Evolutionary conservation across 2,329 filamentous ascomycete genomes (phyloP), one percentile per base, ranked within the genome.

Genomic region (Alternaria infectoria): DNA sequence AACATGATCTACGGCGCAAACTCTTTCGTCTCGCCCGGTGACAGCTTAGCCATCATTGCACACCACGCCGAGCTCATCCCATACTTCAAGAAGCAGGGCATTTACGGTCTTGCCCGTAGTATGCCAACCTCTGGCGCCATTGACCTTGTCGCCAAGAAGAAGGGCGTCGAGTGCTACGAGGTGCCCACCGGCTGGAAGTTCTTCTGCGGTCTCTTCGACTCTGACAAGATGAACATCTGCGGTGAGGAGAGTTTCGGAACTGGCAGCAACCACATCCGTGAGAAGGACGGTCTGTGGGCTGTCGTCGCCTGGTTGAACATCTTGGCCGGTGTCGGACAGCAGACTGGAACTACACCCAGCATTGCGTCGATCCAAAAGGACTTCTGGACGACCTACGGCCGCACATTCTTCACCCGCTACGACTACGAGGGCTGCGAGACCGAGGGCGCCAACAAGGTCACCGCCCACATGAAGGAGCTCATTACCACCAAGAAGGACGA

Each of bases 1-100:
- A 99, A 99, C 89, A 99, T 99, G 96, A 99, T 99, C 79, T 99
- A 99, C 83, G 96, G 96, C 67, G 94, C 95, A 70, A 95, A 96
- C 77, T 90, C 91, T 47, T 99, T 99, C 78, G 96, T 99, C 66
- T 98, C 95, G 8, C 96, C 96, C 8, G 96, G 96, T 78, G 96
- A 99, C 86, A 97, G 93, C 76, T 86, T 99, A 75, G 96, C 96
- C 77, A 99, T 99, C 80, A 99, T 99, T 77, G 93, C 96, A 52
- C 96, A 99, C 86, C 91, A 99, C 80, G 93, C 96, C 72, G 89
- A 97, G 74, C 89, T 97, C 64, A 99, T 99, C 76, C 96, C 96
- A 62, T 99, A 97, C 86, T 99, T 99, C 89, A 91, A 95, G 87
- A 94, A 96, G 85, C 92, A 98, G 80, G 95, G 96, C 64, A 93